Evolutionary conservation across 306 rosid genomes (phyloP), one percentile per base, ranked within the genome.

Genomic region (Citrullus colocynthis): DNA sequence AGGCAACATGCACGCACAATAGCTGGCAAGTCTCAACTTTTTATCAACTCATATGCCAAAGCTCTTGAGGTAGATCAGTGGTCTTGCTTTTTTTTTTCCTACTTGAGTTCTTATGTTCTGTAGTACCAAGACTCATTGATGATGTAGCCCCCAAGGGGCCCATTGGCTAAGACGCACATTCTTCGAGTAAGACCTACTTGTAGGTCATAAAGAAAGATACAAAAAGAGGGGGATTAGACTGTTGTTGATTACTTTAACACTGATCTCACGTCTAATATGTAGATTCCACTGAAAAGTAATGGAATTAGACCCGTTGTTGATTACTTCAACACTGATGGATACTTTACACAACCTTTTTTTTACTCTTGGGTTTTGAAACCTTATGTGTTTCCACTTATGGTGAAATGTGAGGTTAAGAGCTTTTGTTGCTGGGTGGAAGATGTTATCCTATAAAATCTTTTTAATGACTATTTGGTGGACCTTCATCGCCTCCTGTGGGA

Each of bases 1-100:
- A 85, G 99, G 88, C 96, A 91, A 79, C 90, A 96, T 85, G 98
- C 99, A 39, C 97, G 97, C 16, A 85, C 91, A 79, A 92, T 96
- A 80, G 92, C 92, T 17, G 99, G 99, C 37, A 96, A 91, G 82
- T 87, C 99, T 80, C 98, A 92, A 75, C 92, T 91, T 82, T 96
- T 96, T 79, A 96, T 96, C 17, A 96, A 96, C 85, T 88, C 99
- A 6, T 96, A 92, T 71, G 99, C 99, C 14, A 96, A 96, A 84
- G 99, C 99, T 75, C 93, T 96, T 70, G 99, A 96, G 97, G 99
- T 89, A 78, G 42, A 77, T 42, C 45, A 13, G 10, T 77, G 28
- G 15, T 15, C 71, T 59, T 36, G 32, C 76, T 49, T 30, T 7
- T 28, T 71, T 48, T 48, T 48, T 21, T 45, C 21, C 3, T 72